Evolutionary conservation across 2,329 filamentous ascomycete genomes (phyloP).

Genomic region (Pseudofabraea citricarpa): DNA sequence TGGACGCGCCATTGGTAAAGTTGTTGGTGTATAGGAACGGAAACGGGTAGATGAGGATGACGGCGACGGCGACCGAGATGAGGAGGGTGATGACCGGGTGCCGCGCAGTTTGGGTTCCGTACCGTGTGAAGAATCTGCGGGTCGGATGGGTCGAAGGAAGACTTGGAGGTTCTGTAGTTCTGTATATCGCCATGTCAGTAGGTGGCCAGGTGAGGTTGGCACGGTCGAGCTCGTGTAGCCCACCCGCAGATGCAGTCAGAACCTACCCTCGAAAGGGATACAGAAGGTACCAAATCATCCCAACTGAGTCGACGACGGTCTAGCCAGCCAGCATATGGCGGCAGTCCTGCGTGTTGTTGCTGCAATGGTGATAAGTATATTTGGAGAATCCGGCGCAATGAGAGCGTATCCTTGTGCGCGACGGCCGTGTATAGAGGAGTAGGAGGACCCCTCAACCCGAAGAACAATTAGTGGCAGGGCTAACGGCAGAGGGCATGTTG

Average conservation of each 20-base stretch:
- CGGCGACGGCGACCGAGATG: slow-evolving; percentile 66
- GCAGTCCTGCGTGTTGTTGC: background rate
- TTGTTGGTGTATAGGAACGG: slow-evolving; percentile 71
- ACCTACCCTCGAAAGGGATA: slow-evolving; percentile 74
- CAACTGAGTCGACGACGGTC: slow-evolving; percentile 12
- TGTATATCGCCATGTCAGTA: slow-evolving; percentile 29
- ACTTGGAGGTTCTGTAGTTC: slow-evolving; percentile 69
- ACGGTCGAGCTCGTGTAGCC: too few species aligned
- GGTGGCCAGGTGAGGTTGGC: background rate
- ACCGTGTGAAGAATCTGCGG: slow-evolving; percentile 59
- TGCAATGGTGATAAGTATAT: background rate
- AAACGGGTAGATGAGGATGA: slow-evolving; percentile 68
- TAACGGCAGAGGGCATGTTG: background rate
- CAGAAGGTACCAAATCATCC: slow-evolving; percentile 72
- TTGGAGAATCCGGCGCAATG: background rate
- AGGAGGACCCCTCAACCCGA: background rate
- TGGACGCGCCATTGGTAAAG: slow-evolving; percentile 65
- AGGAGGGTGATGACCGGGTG: slow-evolving; percentile 73
- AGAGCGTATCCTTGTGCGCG: background rate
- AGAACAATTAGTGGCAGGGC: background rate
- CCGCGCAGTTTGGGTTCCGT: slow-evolving; percentile 65
- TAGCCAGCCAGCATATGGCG: slow-evolving; percentile 12
- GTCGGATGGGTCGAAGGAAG: slow-evolving; percentile 62
- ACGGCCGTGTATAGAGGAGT: background rate
- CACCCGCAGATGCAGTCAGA: slow-evolving; percentile 1